Conservation (phyloP, 257 asterid genomes). For the Cordia subcordata region DNA sequence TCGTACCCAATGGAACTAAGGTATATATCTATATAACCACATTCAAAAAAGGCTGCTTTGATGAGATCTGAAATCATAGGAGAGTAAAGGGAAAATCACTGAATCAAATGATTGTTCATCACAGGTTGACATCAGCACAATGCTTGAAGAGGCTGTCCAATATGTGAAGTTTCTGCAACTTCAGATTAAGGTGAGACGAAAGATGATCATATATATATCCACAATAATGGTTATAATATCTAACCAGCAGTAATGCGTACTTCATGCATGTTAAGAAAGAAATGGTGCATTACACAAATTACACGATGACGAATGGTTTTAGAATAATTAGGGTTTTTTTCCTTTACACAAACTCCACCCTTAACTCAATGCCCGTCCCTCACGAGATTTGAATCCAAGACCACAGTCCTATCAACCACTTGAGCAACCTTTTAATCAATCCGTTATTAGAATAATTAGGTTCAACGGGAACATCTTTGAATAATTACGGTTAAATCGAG, state of each 20-base stretch:
- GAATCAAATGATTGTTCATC: neutral
- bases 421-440: too few relatives aligned
- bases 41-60: neutral
- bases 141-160: constrained; percentile 84
- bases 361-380: too few relatives aligned
- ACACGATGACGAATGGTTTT: neutral
- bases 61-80: neutral
- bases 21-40: constrained; percentile 12
- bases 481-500: too few relatives aligned
- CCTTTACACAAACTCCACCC: too few relatives aligned
- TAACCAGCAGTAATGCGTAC: too few relatives aligned
- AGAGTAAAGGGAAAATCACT: neutral
- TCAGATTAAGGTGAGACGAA: constrained; percentile 74
- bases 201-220: neutral
- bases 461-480: too few relatives aligned
- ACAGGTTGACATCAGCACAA: constrained; percentile 81
- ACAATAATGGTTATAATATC: neutral
- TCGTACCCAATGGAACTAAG: constrained; percentile 86
- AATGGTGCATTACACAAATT: neutral
- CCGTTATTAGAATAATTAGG: too few relatives aligned
- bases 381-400: too few relatives aligned
- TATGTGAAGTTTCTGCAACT: constrained; percentile 77
- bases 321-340: neutral
- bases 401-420: too few relatives aligned
- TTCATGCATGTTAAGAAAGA: too few relatives aligned